Evolutionary conservation across 805 yeast genomes (phyloP), one percentile per base, ranked within the genome.

Genomic region (Saturnispora silvae): DNA sequence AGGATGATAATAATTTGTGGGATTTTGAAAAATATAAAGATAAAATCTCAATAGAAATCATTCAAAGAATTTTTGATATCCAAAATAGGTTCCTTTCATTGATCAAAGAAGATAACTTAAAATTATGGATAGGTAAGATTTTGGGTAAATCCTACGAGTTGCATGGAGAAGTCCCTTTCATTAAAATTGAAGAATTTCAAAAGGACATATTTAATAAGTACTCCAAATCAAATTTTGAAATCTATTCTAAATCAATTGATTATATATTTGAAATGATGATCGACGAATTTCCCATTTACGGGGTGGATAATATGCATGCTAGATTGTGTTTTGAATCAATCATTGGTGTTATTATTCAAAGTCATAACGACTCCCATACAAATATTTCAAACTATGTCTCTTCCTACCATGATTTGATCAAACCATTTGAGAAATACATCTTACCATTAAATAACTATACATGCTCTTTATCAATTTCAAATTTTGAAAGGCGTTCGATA

Each of bases 291-390:
- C 41, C 46, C 1, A n/a, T n/a, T n/a, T n/a, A n/a, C n/a, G n/a
- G n/a, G n/a, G 24, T 35, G 1, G 43, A 47, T 1, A 38, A 53
- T 25, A n/a, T 47, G 3, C 46, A 48, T 9, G 54, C 56, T 4
- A 30, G 30, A 8, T 27, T 44, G 4, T 49, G 60, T 35, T 54
- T 66, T 30, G 72, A 70, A 28, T 42, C 63, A 4, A 48, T 66
- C 5, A 28, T 66, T 7, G 73, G 75, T 1, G 61, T 55, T 8
- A 47, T 68, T 14, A 41, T 66, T 1, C 45, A 54, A 40, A 56
- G 53, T 20, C 53, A 49, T 37, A 41, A 46, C n/a, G 31, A 37
- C 1, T 37, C 37, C 14, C 13, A 27, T 3, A 37, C 38, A 8
- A 56, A 51, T 20, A 40, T 54, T 1, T 28, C 24, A 11, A 50